Conservation (phyloP, 1,284 basidiomycete genomes). For the Marasmius oreades region DNA sequence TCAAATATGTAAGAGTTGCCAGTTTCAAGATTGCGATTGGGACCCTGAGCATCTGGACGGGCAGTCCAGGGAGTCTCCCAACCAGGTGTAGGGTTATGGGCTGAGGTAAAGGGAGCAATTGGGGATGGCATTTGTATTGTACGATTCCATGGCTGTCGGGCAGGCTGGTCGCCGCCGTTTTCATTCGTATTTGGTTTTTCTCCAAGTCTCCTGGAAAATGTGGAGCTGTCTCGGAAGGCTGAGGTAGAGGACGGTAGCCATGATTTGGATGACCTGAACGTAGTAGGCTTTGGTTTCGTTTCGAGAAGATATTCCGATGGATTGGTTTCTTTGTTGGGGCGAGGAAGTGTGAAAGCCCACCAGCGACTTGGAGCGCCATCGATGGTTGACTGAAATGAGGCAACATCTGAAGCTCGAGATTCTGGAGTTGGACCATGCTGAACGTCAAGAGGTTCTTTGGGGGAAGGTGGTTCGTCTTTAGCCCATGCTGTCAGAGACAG, state of each 20-base stretch:
- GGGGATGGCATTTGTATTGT: slow-evolving; percentile 38
- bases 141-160: slow-evolving; percentile 27
- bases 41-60: slow-evolving; percentile 37
- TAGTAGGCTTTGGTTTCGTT: slow-evolving; percentile 25
- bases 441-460: slow-evolving; percentile 42
- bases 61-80: slow-evolving; percentile 70
- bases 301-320: slow-evolving; percentile 17
- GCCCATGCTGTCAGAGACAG: slow-evolving; percentile 62
- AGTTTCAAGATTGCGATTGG: slow-evolving; percentile 24
- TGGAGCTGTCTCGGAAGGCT: slow-evolving; percentile 25
- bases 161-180: slow-evolving; percentile 1
- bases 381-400: slow-evolving; percentile 47
- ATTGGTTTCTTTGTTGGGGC: slow-evolving; percentile 24
- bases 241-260: slow-evolving; percentile 37
- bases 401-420: slow-evolving; percentile 44
- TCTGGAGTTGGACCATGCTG: slow-evolving; percentile 27
- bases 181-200: slow-evolving; percentile 9
- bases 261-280: slow-evolving; percentile 38
- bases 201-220: slow-evolving; percentile 20
- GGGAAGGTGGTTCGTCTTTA: slow-evolving; percentile 75
- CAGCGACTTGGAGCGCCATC: slow-evolving; percentile 51
- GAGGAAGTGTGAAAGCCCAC: slow-evolving; percentile 64
- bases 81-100: slow-evolving; percentile 56
- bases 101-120: slow-evolving; percentile 43
- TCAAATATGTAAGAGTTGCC: slow-evolving; percentile 30